These are phyloP conservation scores for Colletotrichum godetiae DNA, from an alignment of 2,329 filamentous ascomycete species.

Conservation along the genomic window DNA sequence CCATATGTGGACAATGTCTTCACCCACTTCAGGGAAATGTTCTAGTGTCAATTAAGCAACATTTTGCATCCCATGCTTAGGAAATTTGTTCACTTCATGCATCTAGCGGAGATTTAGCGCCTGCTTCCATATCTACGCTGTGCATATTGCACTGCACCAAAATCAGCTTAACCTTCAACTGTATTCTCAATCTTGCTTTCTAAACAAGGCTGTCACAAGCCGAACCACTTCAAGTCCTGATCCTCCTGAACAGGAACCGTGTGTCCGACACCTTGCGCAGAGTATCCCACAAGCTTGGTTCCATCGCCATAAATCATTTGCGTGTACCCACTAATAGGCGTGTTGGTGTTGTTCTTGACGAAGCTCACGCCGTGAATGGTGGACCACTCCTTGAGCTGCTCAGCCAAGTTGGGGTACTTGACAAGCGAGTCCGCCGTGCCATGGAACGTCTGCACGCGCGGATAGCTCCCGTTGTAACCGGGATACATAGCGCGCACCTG, in stretches of 20 bases:
- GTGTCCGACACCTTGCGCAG: constrained; percentile 44
- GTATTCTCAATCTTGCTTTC: background rate
- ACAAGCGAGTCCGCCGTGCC: constrained; percentile 50
- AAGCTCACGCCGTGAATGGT: constrained; percentile 38
- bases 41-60: constrained; percentile 37
- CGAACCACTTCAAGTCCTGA: constrained; percentile 37
- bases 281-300: constrained; percentile 44
- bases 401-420: constrained; percentile 40
- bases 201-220: constrained; percentile 10
- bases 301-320: constrained; percentile 48
- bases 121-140: background rate
- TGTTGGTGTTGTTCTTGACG: constrained; percentile 40
- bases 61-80: background rate
- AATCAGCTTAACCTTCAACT: background rate
- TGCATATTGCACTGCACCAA: constrained; percentile 2
- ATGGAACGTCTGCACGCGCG: constrained; percentile 46
- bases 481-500: constrained; percentile 49
- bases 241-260: constrained; percentile 42
- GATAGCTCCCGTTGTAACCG: constrained; percentile 44
- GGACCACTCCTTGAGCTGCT: constrained; percentile 40
- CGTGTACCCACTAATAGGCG: constrained; percentile 44
- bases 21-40: constrained; percentile 51
- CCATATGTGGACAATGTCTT: constrained; percentile 46
- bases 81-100: background rate
- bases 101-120: background rate